Evolutionary conservation across 306 rosid species (phyloP).

Genomic region (Trifolium pratense): DNA sequence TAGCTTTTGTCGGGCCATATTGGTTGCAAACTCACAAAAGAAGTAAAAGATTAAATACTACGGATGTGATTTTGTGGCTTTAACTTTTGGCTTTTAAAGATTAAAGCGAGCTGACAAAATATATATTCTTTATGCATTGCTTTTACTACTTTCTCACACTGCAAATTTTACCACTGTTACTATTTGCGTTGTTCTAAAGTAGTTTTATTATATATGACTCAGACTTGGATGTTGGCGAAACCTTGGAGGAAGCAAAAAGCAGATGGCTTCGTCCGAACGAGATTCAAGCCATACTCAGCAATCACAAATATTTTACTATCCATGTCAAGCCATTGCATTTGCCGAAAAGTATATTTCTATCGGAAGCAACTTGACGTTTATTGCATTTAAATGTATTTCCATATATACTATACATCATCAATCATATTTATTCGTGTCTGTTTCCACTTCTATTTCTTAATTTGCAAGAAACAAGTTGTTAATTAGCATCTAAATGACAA

Average conservation of each 20-base stretch:
- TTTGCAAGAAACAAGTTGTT: not conserved
- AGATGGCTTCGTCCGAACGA: slow-evolving; percentile 99
- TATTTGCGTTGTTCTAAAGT: slow-evolving; percentile 29
- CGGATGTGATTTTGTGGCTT: slow-evolving; percentile 24
- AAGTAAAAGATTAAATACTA: slow-evolving; percentile 18
- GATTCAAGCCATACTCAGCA: slow-evolving; percentile 87
- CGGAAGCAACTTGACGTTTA: slow-evolving; percentile 21
- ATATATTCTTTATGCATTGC: slow-evolving; percentile 1
- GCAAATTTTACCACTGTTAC: too few relatives aligned
- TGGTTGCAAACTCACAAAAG: slow-evolving; percentile 13
- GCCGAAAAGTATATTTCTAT: slow-evolving; percentile 69
- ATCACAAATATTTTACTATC: slow-evolving; percentile 78
- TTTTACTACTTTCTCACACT: too few relatives aligned
- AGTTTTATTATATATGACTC: slow-evolving; percentile 34
- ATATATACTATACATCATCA: slow-evolving; percentile 10
- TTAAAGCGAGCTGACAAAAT: not conserved
- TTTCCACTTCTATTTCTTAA: slow-evolving; percentile 20
- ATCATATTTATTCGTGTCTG: slow-evolving; percentile 1
- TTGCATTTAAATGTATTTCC: slow-evolving; percentile 34
- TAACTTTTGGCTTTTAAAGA: slow-evolving; percentile 28
- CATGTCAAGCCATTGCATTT: slow-evolving; percentile 76
- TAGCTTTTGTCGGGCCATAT: slow-evolving; percentile 12
- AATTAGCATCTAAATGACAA: not conserved
- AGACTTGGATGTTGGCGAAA: slow-evolving; percentile 75
- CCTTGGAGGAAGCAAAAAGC: slow-evolving; percentile 73